Base-by-base conservation (phyloP, 768 basidiomycete genomes). In the Lactifluus subvellereus region DNA sequence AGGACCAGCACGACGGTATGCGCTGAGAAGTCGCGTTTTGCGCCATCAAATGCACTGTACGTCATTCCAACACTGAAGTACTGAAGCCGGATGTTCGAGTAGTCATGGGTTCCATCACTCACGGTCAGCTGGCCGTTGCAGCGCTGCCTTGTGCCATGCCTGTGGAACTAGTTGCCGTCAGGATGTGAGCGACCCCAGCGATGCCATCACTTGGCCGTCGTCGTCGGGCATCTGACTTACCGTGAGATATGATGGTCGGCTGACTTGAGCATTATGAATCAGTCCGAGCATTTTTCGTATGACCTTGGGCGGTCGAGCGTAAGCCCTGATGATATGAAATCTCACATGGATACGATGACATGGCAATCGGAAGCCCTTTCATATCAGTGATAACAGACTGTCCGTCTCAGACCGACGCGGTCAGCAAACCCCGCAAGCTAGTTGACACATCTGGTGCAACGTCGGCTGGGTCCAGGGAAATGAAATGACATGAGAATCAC, bases 261-360 rank as follows among this genome's bases (percentile, higher is more conserved):
- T 62, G 50, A 62, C 51, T 22, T 58, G 61, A 13, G 20, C 16
- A 32, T 22, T 14, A 45, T 27, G 50, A 49, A n/a, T 57, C 43
- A 16, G 42, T 27, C 51, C 8, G 3, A 13, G 38, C 22, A 20
- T 3, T 11, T 16, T 54, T 62, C 61, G 48, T 58, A 27, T 42
- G 30, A 13, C 51, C 52, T 54, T 10, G 52, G 33, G 27, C 7
- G 7, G 27, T 38, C 18, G 52, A 54, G 4, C 32, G 43, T 13
- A 53, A 14, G 42, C 11, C 14, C 27, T 49, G 52, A 13, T 32
- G 60, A 48, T 48, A 48, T 40, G 35, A 32, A 61, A 48, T 13
- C 43, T 13, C 22, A 10, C 45, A 37, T 37, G 18, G 27, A 50
- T 57, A 18, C 27, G 37, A 59, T 42, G 37, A 40, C 33, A 37